Conservation (phyloP, 306 rosid species). For the Prunus padus region DNA sequence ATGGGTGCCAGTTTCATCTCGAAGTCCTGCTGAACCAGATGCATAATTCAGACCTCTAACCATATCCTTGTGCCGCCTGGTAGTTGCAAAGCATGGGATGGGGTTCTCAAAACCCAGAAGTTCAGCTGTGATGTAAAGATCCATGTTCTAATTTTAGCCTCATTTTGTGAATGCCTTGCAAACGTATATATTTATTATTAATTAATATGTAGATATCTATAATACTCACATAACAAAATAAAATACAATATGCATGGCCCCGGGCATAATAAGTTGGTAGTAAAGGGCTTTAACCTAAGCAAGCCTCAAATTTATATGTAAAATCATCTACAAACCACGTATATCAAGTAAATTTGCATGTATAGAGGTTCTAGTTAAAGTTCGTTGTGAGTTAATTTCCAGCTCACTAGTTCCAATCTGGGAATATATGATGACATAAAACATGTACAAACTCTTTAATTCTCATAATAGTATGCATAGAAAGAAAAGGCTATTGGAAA, state of each 20-base stretch:
- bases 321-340: background rate
- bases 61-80: background rate
- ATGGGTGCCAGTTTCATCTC: conserved; percentile 18
- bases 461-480: no score
- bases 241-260: no score
- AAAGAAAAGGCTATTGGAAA: background rate
- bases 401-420: background rate
- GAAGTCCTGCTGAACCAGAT: conserved; percentile 27
- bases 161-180: background rate
- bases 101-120: conserved; percentile 8
- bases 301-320: background rate
- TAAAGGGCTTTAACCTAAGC: background rate
- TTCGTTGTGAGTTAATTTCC: background rate
- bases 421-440: background rate
- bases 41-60: conserved; percentile 31
- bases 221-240: background rate
- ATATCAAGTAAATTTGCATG: background rate
- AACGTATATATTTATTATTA: background rate
- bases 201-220: background rate
- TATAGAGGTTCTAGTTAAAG: background rate
- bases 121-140: conserved; percentile 14
- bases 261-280: no score
- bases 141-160: no score
- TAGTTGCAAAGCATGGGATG: conserved; percentile 17
- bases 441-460: background rate